Percentiles rank a stretch among this genome's conserved stretches.
These are phyloP conservation scores for Lodderomyces oxycetoniae DNA, from an alignment of 1,139 yeast genomes.

Conservation along the genomic window DNA sequence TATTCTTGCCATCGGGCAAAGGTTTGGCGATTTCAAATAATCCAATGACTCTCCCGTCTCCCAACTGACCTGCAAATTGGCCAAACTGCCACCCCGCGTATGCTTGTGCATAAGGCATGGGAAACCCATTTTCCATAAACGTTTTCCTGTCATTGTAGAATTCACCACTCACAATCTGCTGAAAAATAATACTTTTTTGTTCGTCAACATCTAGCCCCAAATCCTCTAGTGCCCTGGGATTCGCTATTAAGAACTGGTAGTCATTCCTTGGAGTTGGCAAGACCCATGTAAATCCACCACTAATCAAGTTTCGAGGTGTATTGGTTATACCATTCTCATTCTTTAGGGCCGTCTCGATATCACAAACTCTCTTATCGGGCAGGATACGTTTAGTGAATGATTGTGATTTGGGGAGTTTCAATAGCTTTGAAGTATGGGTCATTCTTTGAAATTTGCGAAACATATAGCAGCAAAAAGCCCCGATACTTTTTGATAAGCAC, in stretches of 20 bases:
- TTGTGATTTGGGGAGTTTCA: slow-evolving; percentile 38
- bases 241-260: slow-evolving; percentile 53
- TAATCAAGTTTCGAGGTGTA: slow-evolving; percentile 55
- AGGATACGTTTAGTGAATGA: slow-evolving; percentile 47
- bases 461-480: slow-evolving; percentile 1
- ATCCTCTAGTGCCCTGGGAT: slow-evolving; percentile 58
- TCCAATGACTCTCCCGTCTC: slow-evolving; percentile 89
- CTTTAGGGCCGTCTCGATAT: slow-evolving; percentile 44
- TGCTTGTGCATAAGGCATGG: slow-evolving; percentile 82
- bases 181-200: slow-evolving; percentile 31
- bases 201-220: slow-evolving; percentile 48
- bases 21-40: slow-evolving; percentile 59
- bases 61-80: slow-evolving; percentile 92
- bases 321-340: slow-evolving; percentile 32
- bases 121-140: slow-evolving; percentile 34
- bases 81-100: slow-evolving; percentile 98
- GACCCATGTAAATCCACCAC: slow-evolving; percentile 69
- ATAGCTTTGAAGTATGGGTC: slow-evolving; percentile 15
- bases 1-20: slow-evolving; percentile 20
- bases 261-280: slow-evolving; percentile 57
- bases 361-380: slow-evolving; percentile 59
- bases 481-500: no score
- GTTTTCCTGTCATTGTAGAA: slow-evolving; percentile 24
- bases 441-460: slow-evolving; percentile 8
- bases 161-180: slow-evolving; percentile 61